Evolutionary conservation across 129 eudicot genomes (phyloP).

Genomic region (Centrapalus pauciflorus): DNA sequence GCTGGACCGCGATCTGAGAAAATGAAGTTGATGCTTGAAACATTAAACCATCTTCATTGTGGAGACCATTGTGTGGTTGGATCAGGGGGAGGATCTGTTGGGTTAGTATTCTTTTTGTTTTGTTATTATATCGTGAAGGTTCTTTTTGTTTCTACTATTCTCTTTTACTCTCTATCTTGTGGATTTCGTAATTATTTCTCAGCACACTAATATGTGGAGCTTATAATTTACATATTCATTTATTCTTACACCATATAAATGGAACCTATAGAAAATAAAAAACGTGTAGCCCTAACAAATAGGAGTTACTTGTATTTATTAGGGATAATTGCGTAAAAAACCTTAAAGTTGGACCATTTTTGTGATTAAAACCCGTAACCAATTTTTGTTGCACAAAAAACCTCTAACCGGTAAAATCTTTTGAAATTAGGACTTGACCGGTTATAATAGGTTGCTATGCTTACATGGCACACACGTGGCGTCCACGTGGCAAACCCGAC

Average conservation of each 20-base stretch:
- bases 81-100: conserved; percentile 85
- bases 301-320: not conserved
- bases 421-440: too few relatives aligned
- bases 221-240: not conserved
- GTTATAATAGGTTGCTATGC: too few relatives aligned
- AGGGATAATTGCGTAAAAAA: too few relatives aligned
- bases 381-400: too few relatives aligned
- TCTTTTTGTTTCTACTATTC: not conserved
- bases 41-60: conserved; percentile 58
- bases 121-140: not conserved
- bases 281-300: not conserved
- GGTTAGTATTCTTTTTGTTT: conserved; percentile 39
- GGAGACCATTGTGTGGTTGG: conserved; percentile 62
- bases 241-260: not conserved
- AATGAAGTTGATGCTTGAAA: conserved; percentile 62
- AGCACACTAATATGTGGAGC: not conserved
- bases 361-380: too few relatives aligned
- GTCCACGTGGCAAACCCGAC: too few relatives aligned
- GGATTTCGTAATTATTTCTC: not conserved
- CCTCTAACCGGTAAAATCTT: too few relatives aligned
- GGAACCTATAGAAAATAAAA: not conserved
- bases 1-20: conserved; percentile 43
- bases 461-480: too few relatives aligned
- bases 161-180: not conserved
- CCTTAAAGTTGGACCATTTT: too few relatives aligned